Evolutionary conservation across 2,329 filamentous ascomycete genomes (phyloP), one percentile per base, ranked within the genome.

Genomic region (Elsinoe australis): DNA sequence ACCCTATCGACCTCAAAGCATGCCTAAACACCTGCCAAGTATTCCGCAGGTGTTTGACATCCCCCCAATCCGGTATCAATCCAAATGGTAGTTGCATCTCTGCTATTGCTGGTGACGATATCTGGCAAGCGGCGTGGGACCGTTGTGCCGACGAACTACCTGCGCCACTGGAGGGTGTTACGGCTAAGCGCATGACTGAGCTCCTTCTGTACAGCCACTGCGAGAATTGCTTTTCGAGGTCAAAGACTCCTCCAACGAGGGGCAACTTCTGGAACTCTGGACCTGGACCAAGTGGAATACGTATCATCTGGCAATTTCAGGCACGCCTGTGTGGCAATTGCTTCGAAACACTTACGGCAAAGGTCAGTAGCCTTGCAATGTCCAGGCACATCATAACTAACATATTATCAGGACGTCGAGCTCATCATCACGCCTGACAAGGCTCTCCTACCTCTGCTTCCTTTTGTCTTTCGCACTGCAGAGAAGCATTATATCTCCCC

Each of bases 131-230:
- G 55, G 83, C 85, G 57, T 78, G 85, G 59, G 79, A 79, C 56
- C 66, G 69, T 15, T 81, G 78, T 62, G 77, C 78, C 67, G 78
- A 78, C 19, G 74, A 75, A 55, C 78, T 88, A 69, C 86, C 86
- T 38, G 72, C 73, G 49, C 85, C 85, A 21, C 70, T 90, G 42
- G 67, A 70, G 46, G 74, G 72, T 50, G 76, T 75, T 60, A 76
- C 77, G 33, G 86, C 92, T 64, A 69, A 85, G 54, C 76, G 82
- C 33, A 89, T 89, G 84, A 87, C 86, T 77, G 77, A 76, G 58
- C 68, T 92, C 44, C 71, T 79, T 28, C 80, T 78, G 62, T 75
- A 77, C 39, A 68, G 60, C 22, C 65, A 61, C 48, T 94, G 87
- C 63, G 80, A 89, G 59, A 78, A 81, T 55, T 92, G 87, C 64